Percentiles rank a stretch among this genome's conserved stretches.
Evolutionary conservation across 2,329 filamentous ascomycete species (phyloP).

Genomic region (Arthrobotrys conoides): DNA sequence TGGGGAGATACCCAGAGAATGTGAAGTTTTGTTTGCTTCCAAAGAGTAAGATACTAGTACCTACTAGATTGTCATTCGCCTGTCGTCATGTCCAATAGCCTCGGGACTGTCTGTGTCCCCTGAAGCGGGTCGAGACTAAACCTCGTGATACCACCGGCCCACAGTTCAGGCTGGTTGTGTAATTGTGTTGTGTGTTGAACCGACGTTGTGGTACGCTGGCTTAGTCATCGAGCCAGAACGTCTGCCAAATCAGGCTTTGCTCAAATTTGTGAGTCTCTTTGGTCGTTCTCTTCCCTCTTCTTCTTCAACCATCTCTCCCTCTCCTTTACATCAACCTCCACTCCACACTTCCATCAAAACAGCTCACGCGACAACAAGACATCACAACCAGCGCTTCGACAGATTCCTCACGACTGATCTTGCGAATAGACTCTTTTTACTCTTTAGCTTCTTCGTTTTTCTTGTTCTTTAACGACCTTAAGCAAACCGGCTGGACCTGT

Average conservation of each 20-base stretch:
- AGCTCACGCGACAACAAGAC: constrained; percentile 55
- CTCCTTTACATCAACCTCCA: constrained; percentile 38
- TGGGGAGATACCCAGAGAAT: constrained; percentile 1
- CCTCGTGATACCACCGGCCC: constrained; percentile 43
- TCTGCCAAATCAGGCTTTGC: constrained; percentile 36
- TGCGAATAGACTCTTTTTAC: constrained; percentile 24
- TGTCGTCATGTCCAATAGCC: constrained; percentile 32
- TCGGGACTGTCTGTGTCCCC: constrained; percentile 37
- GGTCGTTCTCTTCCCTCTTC: constrained; percentile 16
- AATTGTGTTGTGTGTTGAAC: constrained; percentile 40
- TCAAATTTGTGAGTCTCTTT: constrained; percentile 12
- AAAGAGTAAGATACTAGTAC: background rate
- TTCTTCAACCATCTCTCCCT: constrained; percentile 20
- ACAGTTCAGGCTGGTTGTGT: constrained; percentile 8
- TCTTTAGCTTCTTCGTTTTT: constrained; percentile 33
- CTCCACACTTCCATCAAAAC: constrained; percentile 9
- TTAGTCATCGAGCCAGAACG: constrained; percentile 46
- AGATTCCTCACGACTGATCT: constrained; percentile 24
- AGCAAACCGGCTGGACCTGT: constrained; percentile 43
- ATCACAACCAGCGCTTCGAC: constrained; percentile 1
- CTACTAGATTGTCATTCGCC: constrained; percentile 7
- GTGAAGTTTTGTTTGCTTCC: background rate
- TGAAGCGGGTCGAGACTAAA: constrained; percentile 27
- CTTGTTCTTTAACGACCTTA: constrained; percentile 27
- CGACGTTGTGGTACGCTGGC: constrained; percentile 36